Evolutionary conservation across 306 rosid species (phyloP).

Genomic region (Betula pendula): DNA sequence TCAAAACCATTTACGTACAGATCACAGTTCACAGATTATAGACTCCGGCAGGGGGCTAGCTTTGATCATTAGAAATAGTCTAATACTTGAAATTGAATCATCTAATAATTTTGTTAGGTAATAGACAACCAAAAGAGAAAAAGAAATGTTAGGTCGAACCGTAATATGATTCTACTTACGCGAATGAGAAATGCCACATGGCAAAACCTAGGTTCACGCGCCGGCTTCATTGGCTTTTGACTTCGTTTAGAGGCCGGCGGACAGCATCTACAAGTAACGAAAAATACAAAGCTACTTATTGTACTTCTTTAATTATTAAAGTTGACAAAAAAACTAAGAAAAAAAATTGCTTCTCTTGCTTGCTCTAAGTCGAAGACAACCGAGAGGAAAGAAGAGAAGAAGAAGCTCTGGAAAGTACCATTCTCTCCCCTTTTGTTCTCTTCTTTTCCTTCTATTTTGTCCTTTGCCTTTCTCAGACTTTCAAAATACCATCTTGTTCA

Average conservation of each 20-base stretch:
- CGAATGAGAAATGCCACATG: conserved; percentile 24
- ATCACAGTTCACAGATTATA: too few relatives aligned
- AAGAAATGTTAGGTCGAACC: background rate
- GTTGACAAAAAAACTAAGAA: conserved; percentile 1
- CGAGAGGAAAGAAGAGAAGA: conserved; percentile 1
- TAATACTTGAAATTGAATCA: too few relatives aligned
- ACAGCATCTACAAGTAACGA: conserved; percentile 12
- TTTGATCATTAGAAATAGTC: too few relatives aligned
- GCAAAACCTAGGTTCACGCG: conserved; percentile 27
- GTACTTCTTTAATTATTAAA: background rate
- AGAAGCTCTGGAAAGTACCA: conserved; percentile 26
- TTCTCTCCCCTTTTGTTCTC: conserved; percentile 14
- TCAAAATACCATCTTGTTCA: conserved; percentile 15
- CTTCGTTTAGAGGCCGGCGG: conserved; percentile 37
- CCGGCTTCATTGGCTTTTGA: conserved; percentile 61
- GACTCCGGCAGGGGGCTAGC: too few relatives aligned
- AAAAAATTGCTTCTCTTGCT: background rate
- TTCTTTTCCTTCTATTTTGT: conserved; percentile 51
- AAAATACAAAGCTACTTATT: background rate
- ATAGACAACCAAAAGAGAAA: background rate
- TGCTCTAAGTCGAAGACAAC: conserved; percentile 12
- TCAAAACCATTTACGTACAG: too few relatives aligned
- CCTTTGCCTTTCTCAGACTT: conserved; percentile 17
- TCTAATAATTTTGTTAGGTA: background rate
- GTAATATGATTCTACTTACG: background rate